These are phyloP conservation scores for Adansonia grandidieri DNA, from an alignment of 441 rosid species.

Conservation along the genomic window DNA sequence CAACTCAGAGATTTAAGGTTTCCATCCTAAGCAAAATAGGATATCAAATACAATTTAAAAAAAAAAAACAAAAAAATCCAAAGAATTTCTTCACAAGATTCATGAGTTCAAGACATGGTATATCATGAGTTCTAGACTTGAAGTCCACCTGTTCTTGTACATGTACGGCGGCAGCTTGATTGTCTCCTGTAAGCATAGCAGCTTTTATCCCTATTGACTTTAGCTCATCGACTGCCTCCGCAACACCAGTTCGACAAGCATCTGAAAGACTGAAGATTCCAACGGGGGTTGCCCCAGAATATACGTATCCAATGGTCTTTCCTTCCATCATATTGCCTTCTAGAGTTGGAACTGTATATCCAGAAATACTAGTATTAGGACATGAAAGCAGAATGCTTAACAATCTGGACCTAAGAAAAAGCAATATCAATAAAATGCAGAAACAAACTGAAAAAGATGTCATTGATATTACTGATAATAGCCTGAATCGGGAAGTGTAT, in stretches of 20 bases:
- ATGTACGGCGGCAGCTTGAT: constrained; percentile 61
- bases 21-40: neutral
- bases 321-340: constrained; percentile 48
- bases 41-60: neutral
- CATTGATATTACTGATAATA: neutral
- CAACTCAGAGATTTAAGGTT: neutral
- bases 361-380: neutral
- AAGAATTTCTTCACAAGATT: neutral
- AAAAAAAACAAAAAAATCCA: neutral
- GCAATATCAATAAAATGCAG: neutral
- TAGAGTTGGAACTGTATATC: constrained; percentile 44
- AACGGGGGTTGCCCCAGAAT: constrained; percentile 40
- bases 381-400: neutral
- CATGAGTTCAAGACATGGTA: neutral
- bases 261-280: constrained; percentile 80
- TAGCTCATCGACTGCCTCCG: constrained; percentile 62
- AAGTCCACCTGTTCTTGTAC: constrained; percentile 70
- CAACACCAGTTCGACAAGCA: constrained; percentile 72
- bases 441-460: neutral
- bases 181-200: constrained; percentile 89
- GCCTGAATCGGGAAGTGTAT: neutral
- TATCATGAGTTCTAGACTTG: neutral
- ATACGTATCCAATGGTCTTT: constrained; percentile 68
- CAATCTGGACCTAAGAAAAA: neutral
- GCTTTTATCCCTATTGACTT: constrained; percentile 60